Base-by-base conservation (phyloP, 2,329 filamentous ascomycete genomes). In the Chrysoporthe puriensis region DNA sequence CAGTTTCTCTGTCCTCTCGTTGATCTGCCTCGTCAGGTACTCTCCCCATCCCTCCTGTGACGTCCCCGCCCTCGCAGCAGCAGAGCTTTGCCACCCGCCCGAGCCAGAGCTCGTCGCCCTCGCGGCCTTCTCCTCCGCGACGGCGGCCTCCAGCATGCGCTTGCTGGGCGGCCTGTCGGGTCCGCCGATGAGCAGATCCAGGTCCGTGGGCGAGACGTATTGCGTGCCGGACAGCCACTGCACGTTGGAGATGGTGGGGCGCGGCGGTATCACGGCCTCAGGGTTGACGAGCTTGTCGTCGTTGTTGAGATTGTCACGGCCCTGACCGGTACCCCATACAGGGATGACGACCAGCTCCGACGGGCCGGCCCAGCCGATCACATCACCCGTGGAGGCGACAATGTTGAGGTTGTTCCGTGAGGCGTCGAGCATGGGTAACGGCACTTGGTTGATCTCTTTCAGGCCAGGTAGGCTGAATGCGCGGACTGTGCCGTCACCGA, bases 201-300 rank as follows among this genome's bases (percentile, higher is more conserved):
- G 88, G 74, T 99, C 96, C 1, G 90, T 85, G 0, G 93, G 91
- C 1, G 93, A 93, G 58, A 99, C 86, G 73, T 96, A 91, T 78
- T 97, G 95, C 1, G 95, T 98, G 4, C 96, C 96, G 0, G 94
- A 91, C 63, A 99, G 93, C 96, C 96, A 99, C 79, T 98, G 94
- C 48, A 99, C 80, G 74, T 96, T 97, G 26, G 92, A 96, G 69
- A 99, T 99, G 0, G 94, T 97, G 0, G 96, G 96, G 2, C 96
- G 88, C 14, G 93, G 85, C 1, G 94, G 95, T 32, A 91, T 85
- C 18, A 86, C 76, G 0, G 92, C 86, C 67, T 91, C 84, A 0
- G 92, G 89, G 76, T 98, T 97, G 78, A 92, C 88, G 3, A 99
- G 83, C 8, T 84, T 88, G 76, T 97, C 94, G n/a, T 87, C 79